Evolutionary conservation across 164 flowering plant genomes (phyloP), one percentile per base, ranked within the genome.

Genomic region (Amborella trichopoda): DNA sequence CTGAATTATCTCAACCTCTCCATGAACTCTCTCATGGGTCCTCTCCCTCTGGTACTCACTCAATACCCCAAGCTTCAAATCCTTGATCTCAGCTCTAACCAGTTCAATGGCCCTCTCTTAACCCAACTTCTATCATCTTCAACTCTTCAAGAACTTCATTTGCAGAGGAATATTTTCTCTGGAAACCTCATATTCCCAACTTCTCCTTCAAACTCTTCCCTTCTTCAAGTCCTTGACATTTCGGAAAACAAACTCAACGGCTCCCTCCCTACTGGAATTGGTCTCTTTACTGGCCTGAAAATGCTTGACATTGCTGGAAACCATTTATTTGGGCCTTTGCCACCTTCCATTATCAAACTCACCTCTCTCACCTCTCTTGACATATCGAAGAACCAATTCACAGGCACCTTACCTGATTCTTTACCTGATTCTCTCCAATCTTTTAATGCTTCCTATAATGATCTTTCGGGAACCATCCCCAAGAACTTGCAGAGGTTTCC

Each of bases 371-470:
- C 40, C 37, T 73, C 76, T 14, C 61, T 93, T 23, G 99, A 88
- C 55, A 54, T 88, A 43, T 82, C 95, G 17, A 67, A 75, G 47
- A 93, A 93, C 57, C 55, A 70, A 55, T 84, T 93, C 50, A 68
- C 83, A 25, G 99, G 96, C 33, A 68, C 85, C 22, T 54, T 93
- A 54, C 95, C 91, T 2, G 66, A 54, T 27, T 82, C 85, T 61
- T 61, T 88, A 30, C 53, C 99, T 3, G 49, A 50, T 49, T 64
- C 62, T 55, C 77, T 93, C 37, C 61, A 50, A 27, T 71, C 64
- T 59, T 77, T 93, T 54, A 88, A 88, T 68, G 90, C 63, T 25
- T 93, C 99, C 1, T 76, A 73, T 58, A 88, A 93, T 66, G 86
- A 80, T 62, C 72, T 93, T 20, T 77, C 88, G 40, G 99, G 99